Evolutionary conservation across 2,329 filamentous ascomycete genomes (phyloP), one percentile per base, ranked within the genome.

Genomic region (Canariomyces notabilis): DNA sequence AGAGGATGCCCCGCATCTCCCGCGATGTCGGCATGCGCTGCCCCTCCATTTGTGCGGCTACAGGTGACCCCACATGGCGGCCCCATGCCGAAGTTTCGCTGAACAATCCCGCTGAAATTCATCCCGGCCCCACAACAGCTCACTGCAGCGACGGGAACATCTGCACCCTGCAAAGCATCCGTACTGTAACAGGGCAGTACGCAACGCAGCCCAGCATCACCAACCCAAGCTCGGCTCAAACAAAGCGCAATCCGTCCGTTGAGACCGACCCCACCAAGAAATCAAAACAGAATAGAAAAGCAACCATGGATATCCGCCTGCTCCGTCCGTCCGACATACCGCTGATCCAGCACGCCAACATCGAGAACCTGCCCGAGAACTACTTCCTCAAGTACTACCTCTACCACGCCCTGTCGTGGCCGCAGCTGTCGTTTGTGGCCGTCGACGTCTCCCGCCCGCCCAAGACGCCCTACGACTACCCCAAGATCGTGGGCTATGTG

Each of bases 321-420:
- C 82, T 98, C 57, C 84, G 81, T 57, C 76, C 88, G 54, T 85
- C 82, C 54, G 88, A 94, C 70, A 87, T 94, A 56, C 88, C 88
- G 57, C 83, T 93, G 64, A 89, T 98, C 65, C 93, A 98, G 73
- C 89, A 94, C 69, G 91, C 91, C 64, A 97, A 98, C 75, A 90
- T 98, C 66, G 95, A 94, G 67, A 98, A 98, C 74, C 79, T 98
- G 44, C 93, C 93, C 56, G 93, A 98, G 71, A 98, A 98, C 77
- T 98, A 98, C 80, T 97, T 97, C 68, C 87, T 95, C 71, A 98
- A 98, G 79, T 98, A 98, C 78, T 98, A 98, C 75, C 83, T 98
- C 63, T 98, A 98, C 79, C 93, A 98, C 71, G 90, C 91, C 14
- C 82, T 97, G 57, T 95, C 89, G 59, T 98, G 93, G 93, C 93